Evolutionary conservation across 345 rosid genomes (phyloP), one percentile per base, ranked within the genome.

Genomic region (Gossypioides kirkii): DNA sequence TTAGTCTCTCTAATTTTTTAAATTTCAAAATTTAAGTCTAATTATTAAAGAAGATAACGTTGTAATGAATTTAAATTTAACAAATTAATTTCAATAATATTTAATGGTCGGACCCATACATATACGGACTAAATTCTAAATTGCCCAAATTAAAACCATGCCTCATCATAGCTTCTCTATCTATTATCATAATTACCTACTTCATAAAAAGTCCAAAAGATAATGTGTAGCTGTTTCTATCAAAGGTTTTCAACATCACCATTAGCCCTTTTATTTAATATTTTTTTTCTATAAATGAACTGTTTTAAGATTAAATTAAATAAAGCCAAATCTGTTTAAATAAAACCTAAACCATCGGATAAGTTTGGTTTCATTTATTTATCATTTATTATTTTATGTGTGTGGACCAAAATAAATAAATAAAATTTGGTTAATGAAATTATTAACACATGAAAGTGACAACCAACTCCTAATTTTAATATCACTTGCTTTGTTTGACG

Each of bases 261-360:
- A 22, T 4, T 13, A 58, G 36, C 17, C n/a, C 1, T 17, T 23
- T 20, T 23, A 10, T 56, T 56, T 43, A 2, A 10, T 1, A 1
- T 8, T 8, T 0, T 26, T 47, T 47, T 16, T 16, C 13, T 43
- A 20, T 12, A 65, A 43, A 28, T 43, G n/a, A 45, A 42, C 49
- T 46, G 25, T 56, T 59, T 22, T 6, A 32, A 70, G 23, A 4
- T 10, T 20, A 2, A 2, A 20, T 1, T 3, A 41, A 46, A 47
- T 2, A 72, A 74, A 80, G 18, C 47, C 66, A 28, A 70, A 70
- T 49, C 65, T 70, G 53, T 63, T 55, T 49, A 45, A 56, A 74
- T 62, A 74, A 74, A 71, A 47, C 54, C 60, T 26, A 76, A 73
- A 72, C 13, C 71, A 26, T 16, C 61, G 79, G 75, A 26, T 61